phyloP scores from a whole-genome alignment of 2,329 filamentous ascomycete species.

The Hymenoscyphus occultus region DNA sequence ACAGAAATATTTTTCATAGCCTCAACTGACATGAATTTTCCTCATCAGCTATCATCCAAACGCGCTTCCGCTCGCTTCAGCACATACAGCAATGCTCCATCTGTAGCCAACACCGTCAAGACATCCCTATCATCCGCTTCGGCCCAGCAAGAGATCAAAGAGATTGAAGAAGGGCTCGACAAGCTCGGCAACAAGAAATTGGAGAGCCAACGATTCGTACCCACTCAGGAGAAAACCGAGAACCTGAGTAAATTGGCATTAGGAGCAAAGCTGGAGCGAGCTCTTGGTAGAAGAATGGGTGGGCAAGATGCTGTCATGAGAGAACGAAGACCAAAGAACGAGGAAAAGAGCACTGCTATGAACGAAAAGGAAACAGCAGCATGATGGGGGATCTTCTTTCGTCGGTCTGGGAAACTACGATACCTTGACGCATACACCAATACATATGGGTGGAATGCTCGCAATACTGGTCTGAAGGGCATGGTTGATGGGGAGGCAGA shows the following conservation, averaged over 20 bases:
- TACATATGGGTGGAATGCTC: conserved; percentile 5
- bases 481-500: not conserved
- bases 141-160: conserved; percentile 49
- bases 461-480: not conserved
- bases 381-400: not conserved
- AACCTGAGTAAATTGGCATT: conserved; percentile 68
- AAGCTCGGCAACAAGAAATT: conserved; percentile 69
- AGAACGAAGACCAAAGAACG: conserved; percentile 21
- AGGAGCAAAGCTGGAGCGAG: conserved; percentile 71
- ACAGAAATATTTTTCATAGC: conserved; percentile 8
- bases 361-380: conserved; percentile 19
- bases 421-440: not conserved
- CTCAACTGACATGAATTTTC: conserved; percentile 22
- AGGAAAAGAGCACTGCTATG: conserved; percentile 18
- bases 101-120: conserved; percentile 42
- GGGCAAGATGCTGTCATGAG: conserved; percentile 68
- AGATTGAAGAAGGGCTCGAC: conserved; percentile 62
- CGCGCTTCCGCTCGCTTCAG: conserved; percentile 52
- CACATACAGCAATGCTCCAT: conserved; percentile 47
- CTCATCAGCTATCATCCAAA: conserved; percentile 41
- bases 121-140: conserved; percentile 34
- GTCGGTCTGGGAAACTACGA: not conserved
- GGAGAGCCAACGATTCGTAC: conserved; percentile 63
- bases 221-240: conserved; percentile 63
- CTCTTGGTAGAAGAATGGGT: conserved; percentile 65